phyloP scores from a whole-genome alignment of 805 yeast species.

The Candida golubevii region DNA sequence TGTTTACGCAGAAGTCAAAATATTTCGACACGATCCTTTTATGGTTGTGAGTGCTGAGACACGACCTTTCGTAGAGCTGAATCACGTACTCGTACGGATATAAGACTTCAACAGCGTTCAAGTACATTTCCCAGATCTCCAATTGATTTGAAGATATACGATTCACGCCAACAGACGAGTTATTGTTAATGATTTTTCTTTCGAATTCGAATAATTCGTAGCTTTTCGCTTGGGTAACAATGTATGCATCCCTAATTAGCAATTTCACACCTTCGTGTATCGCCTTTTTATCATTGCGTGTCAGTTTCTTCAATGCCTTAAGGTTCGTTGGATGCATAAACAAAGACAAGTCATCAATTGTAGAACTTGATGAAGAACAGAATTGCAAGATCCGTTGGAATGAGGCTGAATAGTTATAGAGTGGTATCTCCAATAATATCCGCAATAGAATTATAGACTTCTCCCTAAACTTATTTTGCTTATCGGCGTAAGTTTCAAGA shows the following conservation, averaged over 20 bases:
- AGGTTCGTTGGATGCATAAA: constrained; percentile 21
- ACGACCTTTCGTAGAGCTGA: constrained; percentile 45
- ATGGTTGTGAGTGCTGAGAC: constrained; percentile 43
- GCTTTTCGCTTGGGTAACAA: constrained; percentile 50
- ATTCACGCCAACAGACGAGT: constrained; percentile 35
- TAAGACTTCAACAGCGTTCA: constrained; percentile 47
- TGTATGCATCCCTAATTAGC: constrained; percentile 47
- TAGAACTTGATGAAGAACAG: constrained; percentile 22
- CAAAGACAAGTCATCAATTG: constrained; percentile 12
- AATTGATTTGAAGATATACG: constrained; percentile 43
- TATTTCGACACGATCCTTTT: constrained; percentile 48
- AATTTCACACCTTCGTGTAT: constrained; percentile 40
- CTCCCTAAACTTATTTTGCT: constrained; percentile 21
- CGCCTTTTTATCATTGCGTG: constrained; percentile 23
- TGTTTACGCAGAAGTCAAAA: constrained; percentile 36
- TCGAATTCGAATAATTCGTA: constrained; percentile 51
- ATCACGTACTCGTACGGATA: constrained; percentile 19
- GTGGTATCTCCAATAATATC: constrained; percentile 50
- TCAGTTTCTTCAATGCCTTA: constrained; percentile 9
- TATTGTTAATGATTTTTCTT: constrained; percentile 24
- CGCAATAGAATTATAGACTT: constrained; percentile 43
- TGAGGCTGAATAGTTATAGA: constrained; percentile 44
- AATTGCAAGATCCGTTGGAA: constrained; percentile 25
- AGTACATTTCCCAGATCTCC: constrained; percentile 54
- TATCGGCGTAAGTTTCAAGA: constrained; percentile 27